phyloP scores from a whole-genome alignment of 768 basidiomycete species.

The Tylopilus vinaceipallidus region DNA sequence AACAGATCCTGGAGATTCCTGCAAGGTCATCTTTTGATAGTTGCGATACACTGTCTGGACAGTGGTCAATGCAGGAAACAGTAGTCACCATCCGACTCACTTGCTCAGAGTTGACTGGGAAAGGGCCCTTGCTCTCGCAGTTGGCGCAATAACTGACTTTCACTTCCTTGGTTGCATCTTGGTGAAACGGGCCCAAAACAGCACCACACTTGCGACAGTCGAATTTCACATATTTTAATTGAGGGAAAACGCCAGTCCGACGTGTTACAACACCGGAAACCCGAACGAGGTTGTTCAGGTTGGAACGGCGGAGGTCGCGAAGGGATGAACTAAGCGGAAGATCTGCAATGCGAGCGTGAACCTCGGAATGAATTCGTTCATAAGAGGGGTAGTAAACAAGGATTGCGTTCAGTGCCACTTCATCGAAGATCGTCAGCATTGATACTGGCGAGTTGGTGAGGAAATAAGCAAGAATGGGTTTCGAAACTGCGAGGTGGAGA shows the following conservation, averaged over 20 bases:
- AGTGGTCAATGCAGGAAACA: background rate
- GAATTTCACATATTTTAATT: conserved; percentile 98
- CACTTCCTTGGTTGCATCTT: conserved; percentile 93
- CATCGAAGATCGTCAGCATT: conserved; percentile 93
- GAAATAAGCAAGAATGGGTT: conserved; percentile 96
- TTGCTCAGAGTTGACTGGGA: conserved; percentile 95
- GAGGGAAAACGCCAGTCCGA: conserved; percentile 96
- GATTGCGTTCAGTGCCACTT: conserved; percentile 91
- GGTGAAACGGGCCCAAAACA: conserved; percentile 96
- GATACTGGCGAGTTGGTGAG: conserved; percentile 90
- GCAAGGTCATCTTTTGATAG: conserved; percentile 98
- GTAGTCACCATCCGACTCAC: conserved; percentile 38
- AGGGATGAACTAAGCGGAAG: conserved; percentile 87
- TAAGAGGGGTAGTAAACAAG: conserved; percentile 95
- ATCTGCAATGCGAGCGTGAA: conserved; percentile 95
- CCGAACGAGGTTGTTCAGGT: conserved; percentile 94
- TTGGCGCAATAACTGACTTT: conserved; percentile 92
- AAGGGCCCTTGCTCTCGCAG: conserved; percentile 94
- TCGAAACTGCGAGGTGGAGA: conserved; percentile 88
- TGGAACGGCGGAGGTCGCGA: conserved; percentile 87
- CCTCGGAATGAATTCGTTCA: conserved; percentile 95
- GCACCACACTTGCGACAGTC: conserved; percentile 94
- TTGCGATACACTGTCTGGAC: conserved; percentile 93
- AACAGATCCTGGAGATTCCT: conserved; percentile 96
- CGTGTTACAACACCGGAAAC: conserved; percentile 95